These are phyloP conservation scores for Venturia pyrina DNA, from an alignment of 2,329 filamentous ascomycete genomes.

Conservation along the genomic window DNA sequence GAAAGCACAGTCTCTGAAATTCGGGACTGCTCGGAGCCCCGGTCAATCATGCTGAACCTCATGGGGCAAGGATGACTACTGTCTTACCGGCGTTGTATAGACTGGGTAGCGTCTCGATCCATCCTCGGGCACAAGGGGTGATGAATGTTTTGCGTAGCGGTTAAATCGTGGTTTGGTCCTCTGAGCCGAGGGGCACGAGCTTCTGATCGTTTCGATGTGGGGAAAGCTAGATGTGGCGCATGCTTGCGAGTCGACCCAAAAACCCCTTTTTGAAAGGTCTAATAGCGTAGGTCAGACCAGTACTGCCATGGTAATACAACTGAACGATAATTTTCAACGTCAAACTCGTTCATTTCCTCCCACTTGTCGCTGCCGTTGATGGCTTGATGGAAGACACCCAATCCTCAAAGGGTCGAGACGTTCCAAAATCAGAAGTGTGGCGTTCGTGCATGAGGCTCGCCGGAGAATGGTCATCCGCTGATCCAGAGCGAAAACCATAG, in stretches of 20 bases:
- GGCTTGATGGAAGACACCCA: not conserved
- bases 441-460: constrained; percentile 5
- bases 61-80: not conserved
- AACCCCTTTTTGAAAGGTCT: not conserved
- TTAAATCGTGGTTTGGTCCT: not conserved
- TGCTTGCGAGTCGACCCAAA: not conserved
- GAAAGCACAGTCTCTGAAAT: not conserved
- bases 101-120: not conserved
- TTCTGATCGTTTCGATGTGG: not conserved
- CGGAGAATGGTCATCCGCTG: not conserved
- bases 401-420: not conserved
- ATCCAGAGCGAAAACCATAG: not conserved
- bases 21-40: constrained; percentile 3
- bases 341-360: no score
- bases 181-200: constrained; percentile 6
- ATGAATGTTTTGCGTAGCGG: not conserved
- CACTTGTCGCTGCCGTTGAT: not conserved
- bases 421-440: not conserved
- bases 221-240: constrained; percentile 4
- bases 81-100: not conserved
- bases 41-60: not conserved
- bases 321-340: not conserved
- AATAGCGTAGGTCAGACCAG: not conserved
- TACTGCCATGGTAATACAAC: not conserved
- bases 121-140: constrained; percentile 3